Conservation (phyloP, 768 basidiomycete genomes). For the Pleurotus tuoliensis region DNA sequence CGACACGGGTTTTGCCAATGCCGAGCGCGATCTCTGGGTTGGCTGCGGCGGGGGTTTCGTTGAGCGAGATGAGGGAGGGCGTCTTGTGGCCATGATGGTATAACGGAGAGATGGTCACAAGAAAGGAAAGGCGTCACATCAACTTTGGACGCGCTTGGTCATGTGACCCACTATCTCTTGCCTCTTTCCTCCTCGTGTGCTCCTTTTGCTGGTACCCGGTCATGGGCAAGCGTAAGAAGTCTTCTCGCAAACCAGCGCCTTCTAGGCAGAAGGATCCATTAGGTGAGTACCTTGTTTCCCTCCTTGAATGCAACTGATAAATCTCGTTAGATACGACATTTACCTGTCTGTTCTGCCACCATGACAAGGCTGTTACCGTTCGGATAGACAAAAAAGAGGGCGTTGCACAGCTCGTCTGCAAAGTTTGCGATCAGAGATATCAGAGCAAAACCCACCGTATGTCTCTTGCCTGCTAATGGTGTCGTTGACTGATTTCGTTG, state of each 20-base stretch:
- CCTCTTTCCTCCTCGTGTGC: conserved; percentile 4
- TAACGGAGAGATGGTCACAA: conserved; percentile 5
- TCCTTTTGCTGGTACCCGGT: background rate
- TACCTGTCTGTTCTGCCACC: conserved; percentile 86
- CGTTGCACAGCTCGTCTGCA: conserved; percentile 74
- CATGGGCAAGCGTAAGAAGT: conserved; percentile 93
- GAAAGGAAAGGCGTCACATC: conserved; percentile 20
- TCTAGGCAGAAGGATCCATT: conserved; percentile 67
- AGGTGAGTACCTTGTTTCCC: conserved; percentile 40
- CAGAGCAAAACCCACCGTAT: conserved; percentile 85
- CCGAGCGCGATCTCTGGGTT: conserved; percentile 42
- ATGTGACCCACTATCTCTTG: conserved; percentile 22
- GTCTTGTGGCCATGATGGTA: conserved; percentile 58
- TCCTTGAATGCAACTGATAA: background rate
- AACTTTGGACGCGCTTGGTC: conserved; percentile 31
- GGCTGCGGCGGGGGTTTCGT: conserved; percentile 31
- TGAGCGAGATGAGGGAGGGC: conserved; percentile 48
- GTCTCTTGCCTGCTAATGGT: conserved; percentile 11
- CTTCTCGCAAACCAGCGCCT: conserved; percentile 73
- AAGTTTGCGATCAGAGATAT: conserved; percentile 82
- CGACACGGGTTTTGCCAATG: conserved; percentile 38
- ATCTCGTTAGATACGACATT: conserved; percentile 65
- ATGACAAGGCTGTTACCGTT: conserved; percentile 85
- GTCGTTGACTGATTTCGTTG: conserved; percentile 7
- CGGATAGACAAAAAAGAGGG: conserved; percentile 84